Conservation (phyloP, 83 land plant species). For the Picea abies region DNA sequence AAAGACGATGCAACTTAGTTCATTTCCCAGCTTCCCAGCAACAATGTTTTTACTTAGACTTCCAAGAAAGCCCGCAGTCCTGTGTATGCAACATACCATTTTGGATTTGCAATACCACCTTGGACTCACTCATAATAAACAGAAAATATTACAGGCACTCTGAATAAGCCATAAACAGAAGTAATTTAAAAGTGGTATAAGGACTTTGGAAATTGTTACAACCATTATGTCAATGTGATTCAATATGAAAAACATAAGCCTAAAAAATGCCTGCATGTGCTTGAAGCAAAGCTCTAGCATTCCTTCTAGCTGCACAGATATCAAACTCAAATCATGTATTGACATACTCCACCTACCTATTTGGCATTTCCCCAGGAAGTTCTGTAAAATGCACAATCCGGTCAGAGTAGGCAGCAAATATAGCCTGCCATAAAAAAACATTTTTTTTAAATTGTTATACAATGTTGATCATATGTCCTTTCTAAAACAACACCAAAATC, state of each 20-base stretch:
- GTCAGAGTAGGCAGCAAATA: conserved; percentile 74
- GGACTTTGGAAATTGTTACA: neutral
- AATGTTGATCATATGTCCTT: neutral
- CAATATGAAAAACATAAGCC: neutral
- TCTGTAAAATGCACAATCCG: conserved; percentile 90
- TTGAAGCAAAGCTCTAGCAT: neutral
- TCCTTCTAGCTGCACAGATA: neutral
- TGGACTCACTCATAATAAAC: neutral
- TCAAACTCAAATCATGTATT: neutral
- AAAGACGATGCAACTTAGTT: neutral
- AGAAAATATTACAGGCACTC: neutral
- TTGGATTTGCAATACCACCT: neutral
- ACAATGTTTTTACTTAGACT: no score
- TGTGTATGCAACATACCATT: neutral
- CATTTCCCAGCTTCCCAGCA: neutral
- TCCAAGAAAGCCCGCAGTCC: neutral
- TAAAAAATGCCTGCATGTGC: neutral
- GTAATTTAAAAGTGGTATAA: neutral
- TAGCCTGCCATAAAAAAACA: conserved; percentile 52
- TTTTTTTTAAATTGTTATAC: neutral
- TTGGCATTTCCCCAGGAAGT: conserved; percentile 95
- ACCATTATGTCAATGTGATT: neutral
- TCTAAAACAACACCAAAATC: neutral
- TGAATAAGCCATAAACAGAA: neutral
- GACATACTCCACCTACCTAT: conserved; percentile 60